Evolutionary conservation across 2,329 filamentous ascomycete species (phyloP).

Genomic region (Decorospora gaudefroyi): DNA sequence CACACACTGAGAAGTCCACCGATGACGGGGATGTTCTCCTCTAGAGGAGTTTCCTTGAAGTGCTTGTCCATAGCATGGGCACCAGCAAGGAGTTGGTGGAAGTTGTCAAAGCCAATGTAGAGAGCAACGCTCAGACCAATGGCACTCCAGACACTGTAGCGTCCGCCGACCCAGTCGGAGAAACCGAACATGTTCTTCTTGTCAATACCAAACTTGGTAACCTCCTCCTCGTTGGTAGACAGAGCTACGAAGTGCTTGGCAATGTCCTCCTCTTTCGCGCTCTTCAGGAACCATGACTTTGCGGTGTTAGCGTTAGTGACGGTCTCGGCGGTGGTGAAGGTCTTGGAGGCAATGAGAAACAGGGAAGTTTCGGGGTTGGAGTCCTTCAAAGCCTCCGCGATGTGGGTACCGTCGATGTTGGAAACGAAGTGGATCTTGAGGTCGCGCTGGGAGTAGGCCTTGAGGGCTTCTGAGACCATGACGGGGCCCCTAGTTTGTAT

Average conservation of each 20-base stretch:
- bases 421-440: constrained; percentile 97
- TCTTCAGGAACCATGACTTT: constrained; percentile 94
- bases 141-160: constrained; percentile 98
- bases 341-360: constrained; percentile 98
- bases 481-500: constrained; percentile 72
- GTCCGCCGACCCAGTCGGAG: constrained; percentile 96
- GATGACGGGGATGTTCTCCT: constrained; percentile 92
- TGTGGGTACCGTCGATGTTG: constrained; percentile 99
- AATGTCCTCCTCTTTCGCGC: constrained; percentile 76
- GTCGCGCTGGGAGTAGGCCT: constrained; percentile 85
- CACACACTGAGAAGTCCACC: constrained; percentile 94
- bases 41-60: constrained; percentile 86
- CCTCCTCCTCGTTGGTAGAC: constrained; percentile 92
- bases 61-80: constrained; percentile 98
- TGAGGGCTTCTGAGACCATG: constrained; percentile 98
- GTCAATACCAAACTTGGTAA: constrained; percentile 98
- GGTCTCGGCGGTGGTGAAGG: constrained; percentile 98
- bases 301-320: constrained; percentile 96
- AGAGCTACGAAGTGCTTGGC: constrained; percentile 99
- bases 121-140: constrained; percentile 93
- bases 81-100: constrained; percentile 91
- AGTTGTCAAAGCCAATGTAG: constrained; percentile 97
- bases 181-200: constrained; percentile 99
- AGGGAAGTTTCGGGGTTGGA: constrained; percentile 98
- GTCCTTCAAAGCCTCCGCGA: constrained; percentile 84